These are phyloP conservation scores for Penicillium bovifimosum DNA, from an alignment of 495 filamentous ascomycete genomes.

Conservation along the genomic window DNA sequence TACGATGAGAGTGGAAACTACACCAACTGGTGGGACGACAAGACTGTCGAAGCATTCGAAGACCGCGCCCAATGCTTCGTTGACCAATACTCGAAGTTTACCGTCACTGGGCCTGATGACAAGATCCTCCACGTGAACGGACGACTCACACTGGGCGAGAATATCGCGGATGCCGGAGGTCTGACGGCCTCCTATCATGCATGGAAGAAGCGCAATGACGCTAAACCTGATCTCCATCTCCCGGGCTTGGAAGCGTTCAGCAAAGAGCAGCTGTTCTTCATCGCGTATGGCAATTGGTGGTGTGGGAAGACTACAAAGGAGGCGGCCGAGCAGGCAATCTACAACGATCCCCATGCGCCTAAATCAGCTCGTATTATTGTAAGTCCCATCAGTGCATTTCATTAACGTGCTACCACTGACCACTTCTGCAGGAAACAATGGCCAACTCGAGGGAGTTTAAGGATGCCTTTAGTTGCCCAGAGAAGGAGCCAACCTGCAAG, in stretches of 20 bases:
- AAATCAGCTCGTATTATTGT: conserved; percentile 54
- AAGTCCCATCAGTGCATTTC: conserved; percentile 17
- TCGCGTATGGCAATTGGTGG: conserved; percentile 62
- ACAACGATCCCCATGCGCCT: conserved; percentile 62
- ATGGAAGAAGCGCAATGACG: conserved; percentile 55
- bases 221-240: conserved; percentile 50
- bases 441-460: conserved; percentile 64
- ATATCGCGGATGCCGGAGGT: conserved; percentile 72
- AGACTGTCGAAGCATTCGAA: conserved; percentile 57
- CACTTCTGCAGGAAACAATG: conserved; percentile 46
- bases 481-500: conserved; percentile 62
- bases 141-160: conserved; percentile 63
- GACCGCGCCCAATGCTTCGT: conserved; percentile 65
- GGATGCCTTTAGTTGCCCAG: conserved; percentile 59
- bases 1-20: conserved; percentile 63
- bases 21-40: conserved; percentile 66
- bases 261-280: conserved; percentile 70
- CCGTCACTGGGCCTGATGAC: conserved; percentile 48
- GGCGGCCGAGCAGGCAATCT: conserved; percentile 49
- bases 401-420: conserved; percentile 10
- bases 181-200: conserved; percentile 59
- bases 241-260: conserved; percentile 61
- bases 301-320: conserved; percentile 59
- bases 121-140: conserved; percentile 64
- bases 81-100: conserved; percentile 61